Evolutionary conservation across 2,329 filamentous ascomycete genomes (phyloP).

Genomic region (Botrytis byssoidea): DNA sequence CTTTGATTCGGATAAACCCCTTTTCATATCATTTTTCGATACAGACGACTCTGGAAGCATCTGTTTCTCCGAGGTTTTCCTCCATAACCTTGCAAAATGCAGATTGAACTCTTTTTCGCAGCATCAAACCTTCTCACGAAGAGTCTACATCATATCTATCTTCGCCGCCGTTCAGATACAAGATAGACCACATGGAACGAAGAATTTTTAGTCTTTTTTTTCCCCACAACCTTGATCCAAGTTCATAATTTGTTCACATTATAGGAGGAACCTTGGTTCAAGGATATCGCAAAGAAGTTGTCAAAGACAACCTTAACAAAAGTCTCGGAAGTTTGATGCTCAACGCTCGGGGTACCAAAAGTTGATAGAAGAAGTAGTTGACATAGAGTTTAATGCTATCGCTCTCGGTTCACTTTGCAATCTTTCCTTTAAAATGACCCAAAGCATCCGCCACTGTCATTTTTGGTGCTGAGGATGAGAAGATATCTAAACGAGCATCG

Average conservation of each 20-base stretch:
- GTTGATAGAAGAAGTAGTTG: background rate
- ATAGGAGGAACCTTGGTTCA: background rate
- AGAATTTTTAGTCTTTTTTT: too few relatives aligned
- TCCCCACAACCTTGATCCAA: background rate
- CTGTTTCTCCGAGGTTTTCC: background rate
- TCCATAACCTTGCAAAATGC: background rate
- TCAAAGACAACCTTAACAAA: background rate
- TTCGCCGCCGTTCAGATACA: background rate
- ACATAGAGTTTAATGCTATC: background rate
- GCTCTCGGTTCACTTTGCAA: background rate
- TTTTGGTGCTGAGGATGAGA: background rate
- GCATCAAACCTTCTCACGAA: background rate
- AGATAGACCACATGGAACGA: background rate
- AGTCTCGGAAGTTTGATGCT: background rate
- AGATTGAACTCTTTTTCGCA: background rate
- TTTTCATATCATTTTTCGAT: background rate
- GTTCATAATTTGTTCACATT: background rate
- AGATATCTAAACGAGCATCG: background rate
- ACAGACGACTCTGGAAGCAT: background rate
- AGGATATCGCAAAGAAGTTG: background rate
- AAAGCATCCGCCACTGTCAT: rapidly evolving
- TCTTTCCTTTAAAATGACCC: background rate
- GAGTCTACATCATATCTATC: background rate
- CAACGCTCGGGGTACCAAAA: background rate
- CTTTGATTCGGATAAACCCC: background rate